phyloP scores from a whole-genome alignment of 805 yeast genomes.

The Saccharomycopsis javanensis region DNA sequence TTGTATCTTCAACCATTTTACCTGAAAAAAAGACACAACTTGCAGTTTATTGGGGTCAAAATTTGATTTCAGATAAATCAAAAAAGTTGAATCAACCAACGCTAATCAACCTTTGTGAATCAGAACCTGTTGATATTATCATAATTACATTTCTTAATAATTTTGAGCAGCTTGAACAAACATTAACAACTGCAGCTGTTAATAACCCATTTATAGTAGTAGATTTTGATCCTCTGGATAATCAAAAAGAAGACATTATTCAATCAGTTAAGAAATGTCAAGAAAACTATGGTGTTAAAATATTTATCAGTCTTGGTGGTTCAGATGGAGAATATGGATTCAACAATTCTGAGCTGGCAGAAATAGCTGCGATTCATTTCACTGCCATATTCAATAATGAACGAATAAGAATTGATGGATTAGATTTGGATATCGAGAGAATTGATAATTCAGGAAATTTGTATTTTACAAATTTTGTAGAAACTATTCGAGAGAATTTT shows the following conservation, averaged over 20 bases:
- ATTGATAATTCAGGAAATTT: conserved; percentile 46
- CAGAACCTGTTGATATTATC: conserved; percentile 60
- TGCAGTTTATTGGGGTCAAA: conserved; percentile 87
- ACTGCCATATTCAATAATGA: conserved; percentile 45
- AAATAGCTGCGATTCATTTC: conserved; percentile 40
- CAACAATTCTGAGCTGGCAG: conserved; percentile 38
- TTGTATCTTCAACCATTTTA: background rate
- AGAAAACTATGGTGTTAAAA: conserved; percentile 43
- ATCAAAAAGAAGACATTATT: background rate
- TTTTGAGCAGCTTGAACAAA: conserved; percentile 35
- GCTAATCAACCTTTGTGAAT: conserved; percentile 50
- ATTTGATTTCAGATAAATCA: conserved; percentile 39
- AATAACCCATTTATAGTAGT: background rate
- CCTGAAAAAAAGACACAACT: conserved; percentile 22
- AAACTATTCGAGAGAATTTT: conserved; percentile 34
- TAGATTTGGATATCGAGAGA: conserved; percentile 84
- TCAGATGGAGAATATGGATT: conserved; percentile 49
- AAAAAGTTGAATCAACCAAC: conserved; percentile 12
- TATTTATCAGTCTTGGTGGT: conserved; percentile 59
- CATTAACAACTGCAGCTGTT: background rate
- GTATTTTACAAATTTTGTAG: conserved; percentile 59
- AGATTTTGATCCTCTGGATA: background rate
- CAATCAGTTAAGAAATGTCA: conserved; percentile 46
- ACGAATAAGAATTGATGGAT: conserved; percentile 55
- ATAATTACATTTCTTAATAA: conserved; percentile 58